phyloP scores from a whole-genome alignment of 139 green algal species.

The Chlamydomonas schloesseri region DNA sequence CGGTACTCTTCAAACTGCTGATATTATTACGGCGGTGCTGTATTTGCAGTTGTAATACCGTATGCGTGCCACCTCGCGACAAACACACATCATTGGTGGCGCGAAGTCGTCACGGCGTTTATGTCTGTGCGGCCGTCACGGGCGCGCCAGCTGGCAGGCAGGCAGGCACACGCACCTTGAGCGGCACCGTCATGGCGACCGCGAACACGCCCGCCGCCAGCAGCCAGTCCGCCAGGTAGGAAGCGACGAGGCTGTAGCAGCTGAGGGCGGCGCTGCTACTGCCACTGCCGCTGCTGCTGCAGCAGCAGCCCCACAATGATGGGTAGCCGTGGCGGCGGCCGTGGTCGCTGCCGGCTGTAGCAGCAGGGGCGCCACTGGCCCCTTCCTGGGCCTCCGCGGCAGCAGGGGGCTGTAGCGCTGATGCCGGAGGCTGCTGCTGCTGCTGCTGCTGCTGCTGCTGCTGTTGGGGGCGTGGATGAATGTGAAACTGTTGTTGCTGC shows the following conservation, averaged over 20 bases:
- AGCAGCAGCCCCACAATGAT: too few species aligned
- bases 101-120: too few species aligned
- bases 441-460: background rate
- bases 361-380: background rate
- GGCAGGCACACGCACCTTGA: background rate
- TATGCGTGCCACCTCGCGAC: too few species aligned
- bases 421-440: background rate
- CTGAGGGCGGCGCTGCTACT: background rate
- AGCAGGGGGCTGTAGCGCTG: background rate
- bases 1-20: too few species aligned
- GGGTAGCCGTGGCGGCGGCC: too few species aligned
- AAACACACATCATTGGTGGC: too few species aligned
- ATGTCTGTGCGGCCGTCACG: too few species aligned
- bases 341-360: background rate
- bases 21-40: too few species aligned
- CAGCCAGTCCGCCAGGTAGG: conserved; percentile 28
- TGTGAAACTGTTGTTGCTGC: background rate
- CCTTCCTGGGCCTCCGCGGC: background rate
- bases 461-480: too few species aligned
- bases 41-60: too few species aligned
- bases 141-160: too few species aligned
- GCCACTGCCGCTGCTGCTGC: background rate
- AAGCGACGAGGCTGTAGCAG: background rate
- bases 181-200: conserved; percentile 14
- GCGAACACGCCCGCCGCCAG: background rate